A percentile compares a stretch with the other conserved stretches of the same genome.
Conservation (phyloP, 805 yeast species). For the Yamadazyma sp. region DNA sequence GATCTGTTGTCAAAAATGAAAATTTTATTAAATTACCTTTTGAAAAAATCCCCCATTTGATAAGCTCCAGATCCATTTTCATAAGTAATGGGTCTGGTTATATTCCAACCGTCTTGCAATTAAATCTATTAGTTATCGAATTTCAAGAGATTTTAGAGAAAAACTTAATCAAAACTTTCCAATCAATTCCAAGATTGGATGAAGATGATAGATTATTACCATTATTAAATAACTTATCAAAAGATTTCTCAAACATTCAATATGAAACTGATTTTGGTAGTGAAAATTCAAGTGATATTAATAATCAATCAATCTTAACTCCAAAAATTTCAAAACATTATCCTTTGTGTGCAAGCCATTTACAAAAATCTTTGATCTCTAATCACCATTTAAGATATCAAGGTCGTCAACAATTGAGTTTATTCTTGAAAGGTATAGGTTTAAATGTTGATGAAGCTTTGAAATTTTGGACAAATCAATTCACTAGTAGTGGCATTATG, state of each 20-base stretch:
- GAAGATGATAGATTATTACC: conserved; percentile 91
- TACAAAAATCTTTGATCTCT: conserved; percentile 58
- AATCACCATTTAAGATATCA: conserved; percentile 74
- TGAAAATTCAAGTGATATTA: conserved; percentile 44
- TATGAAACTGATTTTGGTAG: conserved; percentile 53
- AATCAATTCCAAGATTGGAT: conserved; percentile 76
- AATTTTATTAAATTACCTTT: conserved; percentile 82
- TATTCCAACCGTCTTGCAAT: conserved; percentile 78
- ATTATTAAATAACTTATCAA: conserved; percentile 71
- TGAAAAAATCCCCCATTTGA: conserved; percentile 75
- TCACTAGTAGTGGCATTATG: conserved; percentile 53
- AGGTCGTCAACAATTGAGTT: conserved; percentile 82
- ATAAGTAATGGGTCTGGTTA: conserved; percentile 72
- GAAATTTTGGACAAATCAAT: conserved; percentile 76
- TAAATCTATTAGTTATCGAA: conserved; percentile 66
- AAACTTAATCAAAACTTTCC: conserved; percentile 65
- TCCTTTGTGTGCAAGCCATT: conserved; percentile 76
- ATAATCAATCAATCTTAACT: conserved; percentile 56
- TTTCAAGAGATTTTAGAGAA: conserved; percentile 51
- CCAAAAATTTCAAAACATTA: conserved; percentile 57
- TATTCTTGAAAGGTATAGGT: conserved; percentile 89
- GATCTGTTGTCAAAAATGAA: conserved; percentile 53
- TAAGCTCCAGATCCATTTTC: conserved; percentile 69
- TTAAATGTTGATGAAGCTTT: conserved; percentile 83
- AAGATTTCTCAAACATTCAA: conserved; percentile 41